Percentiles rank a stretch among this genome's conserved stretches.
Evolutionary conservation across 1,284 basidiomycete species (phyloP).

Genomic region (Cronartium quercuum): DNA sequence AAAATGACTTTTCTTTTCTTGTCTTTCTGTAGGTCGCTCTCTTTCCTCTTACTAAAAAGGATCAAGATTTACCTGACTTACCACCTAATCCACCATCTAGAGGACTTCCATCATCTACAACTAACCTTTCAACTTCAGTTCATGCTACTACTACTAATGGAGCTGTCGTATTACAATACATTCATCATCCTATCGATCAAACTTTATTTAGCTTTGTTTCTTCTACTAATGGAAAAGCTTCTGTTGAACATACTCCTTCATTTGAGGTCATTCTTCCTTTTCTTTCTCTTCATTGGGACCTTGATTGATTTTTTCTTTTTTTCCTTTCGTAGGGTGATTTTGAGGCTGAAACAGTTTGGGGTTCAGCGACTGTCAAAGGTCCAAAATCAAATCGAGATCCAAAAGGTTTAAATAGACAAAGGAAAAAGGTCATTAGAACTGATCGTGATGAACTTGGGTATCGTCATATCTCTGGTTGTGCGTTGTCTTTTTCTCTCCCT

Average conservation of each 20-base stretch:
- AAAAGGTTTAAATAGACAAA: background rate
- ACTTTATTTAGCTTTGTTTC: slow-evolving; percentile 20
- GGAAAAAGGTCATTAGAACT: slow-evolving; percentile 10
- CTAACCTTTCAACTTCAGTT: background rate
- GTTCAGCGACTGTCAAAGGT: slow-evolving; percentile 19
- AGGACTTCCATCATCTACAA: background rate
- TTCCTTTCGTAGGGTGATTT: slow-evolving; percentile 12
- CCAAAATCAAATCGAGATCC: slow-evolving; percentile 9
- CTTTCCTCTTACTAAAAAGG: background rate
- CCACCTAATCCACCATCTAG: background rate
- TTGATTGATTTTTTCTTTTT: background rate
- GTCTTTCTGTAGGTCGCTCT: background rate
- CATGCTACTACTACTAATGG: slow-evolving; percentile 34
- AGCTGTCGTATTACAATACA: slow-evolving; percentile 10
- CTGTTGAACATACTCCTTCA: slow-evolving; percentile 16
- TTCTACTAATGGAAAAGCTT: slow-evolving; percentile 25
- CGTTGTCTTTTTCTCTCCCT: background rate
- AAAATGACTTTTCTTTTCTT: background rate
- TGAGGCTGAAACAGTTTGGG: slow-evolving; percentile 31
- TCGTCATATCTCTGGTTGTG: slow-evolving; percentile 28
- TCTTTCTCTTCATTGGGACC: background rate
- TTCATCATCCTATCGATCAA: slow-evolving; percentile 6
- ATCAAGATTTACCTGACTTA: background rate
- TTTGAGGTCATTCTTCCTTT: slow-evolving; percentile 10
- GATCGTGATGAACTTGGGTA: slow-evolving; percentile 31